phyloP scores from a whole-genome alignment of 2,329 filamentous ascomycete genomes.

The Leptodontidium sp. region DNA sequence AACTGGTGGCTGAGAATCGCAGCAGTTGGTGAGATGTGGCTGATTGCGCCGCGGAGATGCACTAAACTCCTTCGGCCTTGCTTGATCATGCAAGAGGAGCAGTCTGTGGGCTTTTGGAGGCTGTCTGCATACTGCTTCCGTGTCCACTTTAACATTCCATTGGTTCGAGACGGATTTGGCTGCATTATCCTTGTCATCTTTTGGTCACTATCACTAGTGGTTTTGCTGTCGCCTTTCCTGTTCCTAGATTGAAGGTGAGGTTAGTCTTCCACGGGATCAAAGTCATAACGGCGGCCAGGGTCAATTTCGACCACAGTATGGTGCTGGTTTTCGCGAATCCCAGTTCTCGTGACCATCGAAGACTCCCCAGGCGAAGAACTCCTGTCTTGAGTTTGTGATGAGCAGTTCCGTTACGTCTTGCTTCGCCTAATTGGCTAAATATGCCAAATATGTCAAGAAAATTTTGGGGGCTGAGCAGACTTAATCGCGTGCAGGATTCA shows the following conservation, averaged over 20 bases:
- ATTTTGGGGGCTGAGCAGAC: not conserved
- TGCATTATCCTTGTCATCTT: not conserved
- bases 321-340: not conserved
- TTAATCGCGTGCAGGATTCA: not conserved
- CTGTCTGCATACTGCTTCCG: too few species aligned
- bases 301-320: not conserved
- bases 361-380: not conserved
- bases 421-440: not conserved
- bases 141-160: too few species aligned
- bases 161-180: too few species aligned
- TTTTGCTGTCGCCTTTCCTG: not conserved
- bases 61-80: too few species aligned
- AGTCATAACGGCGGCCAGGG: not conserved
- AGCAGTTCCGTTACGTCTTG: not conserved
- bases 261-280: not conserved
- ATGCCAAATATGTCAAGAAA: slow-evolving; percentile 1
- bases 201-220: not conserved
- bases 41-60: too few species aligned
- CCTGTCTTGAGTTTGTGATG: not conserved
- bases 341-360: not conserved
- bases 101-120: too few species aligned
- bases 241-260: not conserved
- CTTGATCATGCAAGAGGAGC: too few species aligned
- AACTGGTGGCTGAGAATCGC: too few species aligned
- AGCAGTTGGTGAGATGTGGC: too few species aligned